Base-by-base conservation (phyloP, 805 yeast species). In the Hanseniaspora pseudoguilliermondii region DNA sequence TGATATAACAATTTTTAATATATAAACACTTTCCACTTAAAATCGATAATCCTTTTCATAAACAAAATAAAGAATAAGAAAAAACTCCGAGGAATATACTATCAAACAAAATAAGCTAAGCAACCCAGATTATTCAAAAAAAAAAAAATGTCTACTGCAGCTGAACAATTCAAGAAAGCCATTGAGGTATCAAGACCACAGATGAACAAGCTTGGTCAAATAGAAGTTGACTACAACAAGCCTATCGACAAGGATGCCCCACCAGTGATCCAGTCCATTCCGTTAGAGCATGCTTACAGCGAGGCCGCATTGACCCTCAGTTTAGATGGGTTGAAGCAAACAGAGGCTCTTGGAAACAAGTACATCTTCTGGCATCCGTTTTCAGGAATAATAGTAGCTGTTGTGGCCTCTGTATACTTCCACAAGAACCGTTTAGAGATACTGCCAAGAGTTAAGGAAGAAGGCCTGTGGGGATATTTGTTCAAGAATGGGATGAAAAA, bases 271-370 rank as follows among this genome's bases (percentile, higher is more conserved):
- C 70, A 67, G 47, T 71, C 79, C 39, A 62, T 77, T 0, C 65
- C 68, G 2, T 70, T 86, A 51, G 71, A 70, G 7, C 90, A 90
- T 1, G 79, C 76, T 34, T 72, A 74, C 42, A 73, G 83, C 1
- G 77, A 78, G 46, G 85, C 85, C 11, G 78, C 83, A 1, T 63
- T 82, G 55, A 81, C 79, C 57, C 67, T 84, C 58, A 79, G 83
- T 34, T 80, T 85, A 57, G 93, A 85, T 65, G 79, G 74, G 60
- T 69, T 78, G 56, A 69, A 65, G 57, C 70, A 67, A 58, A 63
- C 67, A 41, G 83, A 79, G 63, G 68, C 81, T 1, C 58, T 66
- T 27, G 71, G 79, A 54, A 78, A 76, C 64, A 73, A 64, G 57
- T 62, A 63, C 47, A 62, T 79, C 41, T 72, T 79, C 49, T 74